Base-by-base conservation (phyloP, 306 rosid species). In the Senna tora region DNA sequence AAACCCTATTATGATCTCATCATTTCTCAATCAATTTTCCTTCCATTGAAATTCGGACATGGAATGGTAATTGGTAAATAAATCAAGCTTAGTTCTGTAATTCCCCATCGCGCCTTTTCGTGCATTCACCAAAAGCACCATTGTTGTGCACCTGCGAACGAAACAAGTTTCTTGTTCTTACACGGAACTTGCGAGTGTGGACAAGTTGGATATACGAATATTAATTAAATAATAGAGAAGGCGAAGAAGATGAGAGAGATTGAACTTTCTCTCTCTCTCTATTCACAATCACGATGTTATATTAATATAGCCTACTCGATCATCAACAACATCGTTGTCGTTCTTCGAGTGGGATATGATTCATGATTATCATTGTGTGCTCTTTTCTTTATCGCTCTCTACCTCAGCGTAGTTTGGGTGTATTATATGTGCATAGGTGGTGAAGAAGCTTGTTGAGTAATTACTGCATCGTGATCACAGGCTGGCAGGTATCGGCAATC, bases 121-220 rank as follows among this genome's bases (percentile, higher is more conserved):
- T 56, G 16, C 64, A 20, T 62, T 42, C 69, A 68, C 80, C 63
- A 54, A 77, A 79, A 63, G 72, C 34, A 25, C 4, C 17, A 14
- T 30, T 16, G 30, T 30, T 54, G 13, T 16, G 45, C 20, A 51
- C 49, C n/a, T 65, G 16, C 65, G 52, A 21, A 13, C 65, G 52
- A 21, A 13, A 25, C 2, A 25, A 25, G 22, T 76, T 43, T 71
- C 0, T 47, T 39, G 51, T 42, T 73, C 80, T 60, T 72, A 57
- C 85, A 78, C 85, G 84, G 82, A 75, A 69, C 71, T 74, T 74
- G 20, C 14, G 72, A 75, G 55, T 22, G 25, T 25, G 58, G 42
- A 67, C 41, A 55, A 65, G 63, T 55, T 19, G 17, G 15, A 72
- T 30, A 21, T 16, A 61, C 10, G 1, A 42, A 15, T 25, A 69